Percentiles rank a stretch among this genome's conserved stretches.
Conservation (phyloP, 768 basidiomycete species). For the Tulasnella sp. region DNA sequence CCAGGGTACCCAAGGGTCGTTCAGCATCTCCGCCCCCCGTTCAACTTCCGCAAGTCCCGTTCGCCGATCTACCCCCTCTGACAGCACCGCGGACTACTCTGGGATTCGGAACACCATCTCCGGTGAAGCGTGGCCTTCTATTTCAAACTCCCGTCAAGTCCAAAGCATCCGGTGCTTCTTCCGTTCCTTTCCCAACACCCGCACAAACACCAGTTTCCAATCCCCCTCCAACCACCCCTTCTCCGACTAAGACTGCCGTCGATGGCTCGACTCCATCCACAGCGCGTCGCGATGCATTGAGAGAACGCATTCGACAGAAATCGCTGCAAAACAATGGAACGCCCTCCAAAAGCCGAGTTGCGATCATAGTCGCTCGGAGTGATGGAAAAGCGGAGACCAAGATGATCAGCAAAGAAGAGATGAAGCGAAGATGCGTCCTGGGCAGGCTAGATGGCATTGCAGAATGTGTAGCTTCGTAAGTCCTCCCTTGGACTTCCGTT, state of each 20-base stretch:
- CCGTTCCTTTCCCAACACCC: slow-evolving; percentile 24
- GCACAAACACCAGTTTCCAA: slow-evolving; percentile 17
- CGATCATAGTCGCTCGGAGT: slow-evolving; percentile 37
- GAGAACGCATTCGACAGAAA: slow-evolving; percentile 72
- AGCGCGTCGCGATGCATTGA: slow-evolving; percentile 72
- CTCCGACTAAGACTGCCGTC: neutral
- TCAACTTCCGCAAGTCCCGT: slow-evolving; percentile 27
- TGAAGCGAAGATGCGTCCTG: slow-evolving; percentile 68
- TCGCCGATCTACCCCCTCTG: slow-evolving; percentile 23
- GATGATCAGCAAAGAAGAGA: slow-evolving; percentile 72
- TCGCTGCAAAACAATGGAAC: slow-evolving; percentile 55
- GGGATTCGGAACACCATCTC: slow-evolving; percentile 3
- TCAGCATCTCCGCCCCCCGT: slow-evolving; percentile 27
- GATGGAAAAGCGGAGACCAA: slow-evolving; percentile 62
- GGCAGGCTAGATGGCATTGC: slow-evolving; percentile 76
- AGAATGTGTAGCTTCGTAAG: slow-evolving; percentile 86
- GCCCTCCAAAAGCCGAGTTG: slow-evolving; percentile 40
- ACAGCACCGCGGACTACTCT: neutral
- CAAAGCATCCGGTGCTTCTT: neutral
- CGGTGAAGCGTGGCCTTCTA: slow-evolving; percentile 12
- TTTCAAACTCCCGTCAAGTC: slow-evolving; percentile 22
- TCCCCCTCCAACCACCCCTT: slow-evolving; percentile 28
- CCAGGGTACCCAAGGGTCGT: too few relatives aligned
- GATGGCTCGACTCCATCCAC: slow-evolving; percentile 38
- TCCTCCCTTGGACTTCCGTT: slow-evolving; percentile 22